phyloP scores from a whole-genome alignment of 805 yeast genomes.

The Tanozyma kutaoensis region DNA sequence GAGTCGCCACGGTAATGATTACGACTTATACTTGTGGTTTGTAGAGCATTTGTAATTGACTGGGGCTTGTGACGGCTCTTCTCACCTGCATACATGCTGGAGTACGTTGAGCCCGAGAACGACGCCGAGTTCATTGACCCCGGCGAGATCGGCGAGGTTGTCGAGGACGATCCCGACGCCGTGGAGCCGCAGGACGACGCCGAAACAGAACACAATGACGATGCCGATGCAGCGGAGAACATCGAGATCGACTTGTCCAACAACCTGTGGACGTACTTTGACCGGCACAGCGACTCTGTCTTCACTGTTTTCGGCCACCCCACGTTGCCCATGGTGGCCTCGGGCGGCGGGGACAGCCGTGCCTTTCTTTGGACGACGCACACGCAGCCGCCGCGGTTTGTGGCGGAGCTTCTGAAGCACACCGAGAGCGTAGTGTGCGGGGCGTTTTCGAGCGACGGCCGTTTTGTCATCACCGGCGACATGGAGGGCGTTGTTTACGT shows the following conservation, averaged over 20 bases:
- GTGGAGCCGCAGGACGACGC: constrained; percentile 6
- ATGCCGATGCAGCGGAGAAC: constrained; percentile 19
- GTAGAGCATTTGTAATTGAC: no score
- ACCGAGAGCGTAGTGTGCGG: constrained; percentile 81
- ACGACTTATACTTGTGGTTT: no score
- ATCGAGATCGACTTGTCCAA: constrained; percentile 80
- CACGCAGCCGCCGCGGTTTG: constrained; percentile 69
- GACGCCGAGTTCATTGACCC: no score
- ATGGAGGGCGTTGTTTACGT: constrained; percentile 83
- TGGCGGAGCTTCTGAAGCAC: constrained; percentile 66
- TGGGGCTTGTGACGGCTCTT: no score
- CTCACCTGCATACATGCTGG: no score
- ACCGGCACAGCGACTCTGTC: constrained; percentile 78
- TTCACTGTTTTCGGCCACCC: constrained; percentile 81
- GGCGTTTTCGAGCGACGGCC: constrained; percentile 75
- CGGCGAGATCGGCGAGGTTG: no score
- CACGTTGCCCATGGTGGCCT: constrained; percentile 66
- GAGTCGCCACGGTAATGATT: no score
- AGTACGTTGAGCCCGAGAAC: no score
- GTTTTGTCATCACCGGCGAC: constrained; percentile 76
- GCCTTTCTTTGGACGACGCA: constrained; percentile 92
- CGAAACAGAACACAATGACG: constrained; percentile 20
- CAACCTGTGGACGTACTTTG: constrained; percentile 84
- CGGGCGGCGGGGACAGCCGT: constrained; percentile 91
- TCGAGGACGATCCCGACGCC: no score